phyloP scores from a whole-genome alignment of 345 rosid genomes.

The Brassica nigra region DNA sequence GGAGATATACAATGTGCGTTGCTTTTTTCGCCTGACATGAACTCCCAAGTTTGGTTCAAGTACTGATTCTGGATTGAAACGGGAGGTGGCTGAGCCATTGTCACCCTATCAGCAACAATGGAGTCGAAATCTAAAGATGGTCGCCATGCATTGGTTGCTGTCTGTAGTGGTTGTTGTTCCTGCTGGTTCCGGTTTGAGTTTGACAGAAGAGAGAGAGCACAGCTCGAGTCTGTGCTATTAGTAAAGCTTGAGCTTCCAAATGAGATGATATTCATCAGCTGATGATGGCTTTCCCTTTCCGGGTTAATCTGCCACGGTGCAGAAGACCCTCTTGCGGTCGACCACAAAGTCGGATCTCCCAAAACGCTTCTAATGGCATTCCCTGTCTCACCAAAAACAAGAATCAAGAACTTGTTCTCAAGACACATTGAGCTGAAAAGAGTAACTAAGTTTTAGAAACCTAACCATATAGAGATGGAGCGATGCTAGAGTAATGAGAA shows the following conservation, averaged over 20 bases:
- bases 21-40: constrained; percentile 40
- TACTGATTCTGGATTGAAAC: constrained; percentile 47
- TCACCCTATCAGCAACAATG: constrained; percentile 11
- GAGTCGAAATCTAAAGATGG: constrained; percentile 44
- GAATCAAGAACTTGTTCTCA: neutral
- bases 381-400: constrained; percentile 9
- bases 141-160: constrained; percentile 35
- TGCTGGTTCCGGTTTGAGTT: constrained; percentile 62
- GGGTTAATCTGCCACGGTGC: constrained; percentile 36
- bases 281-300: constrained; percentile 43
- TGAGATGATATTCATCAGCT: constrained; percentile 43
- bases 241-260: constrained; percentile 51
- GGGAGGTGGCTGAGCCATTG: constrained; percentile 55
- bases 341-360: constrained; percentile 20
- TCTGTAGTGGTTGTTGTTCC: constrained; percentile 43
- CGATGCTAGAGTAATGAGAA: constrained; percentile 50
- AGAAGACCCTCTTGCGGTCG: constrained; percentile 45
- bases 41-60: constrained; percentile 40
- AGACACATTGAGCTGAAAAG: neutral
- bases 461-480: constrained; percentile 62
- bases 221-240: constrained; percentile 63
- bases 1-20: neutral
- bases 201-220: constrained; percentile 99
- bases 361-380: constrained; percentile 17
- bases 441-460: neutral